Percentiles rank a stretch among this genome's conserved stretches.
These are phyloP conservation scores for Rubus idaeus DNA, from an alignment of 306 rosid genomes.

Conservation along the genomic window DNA sequence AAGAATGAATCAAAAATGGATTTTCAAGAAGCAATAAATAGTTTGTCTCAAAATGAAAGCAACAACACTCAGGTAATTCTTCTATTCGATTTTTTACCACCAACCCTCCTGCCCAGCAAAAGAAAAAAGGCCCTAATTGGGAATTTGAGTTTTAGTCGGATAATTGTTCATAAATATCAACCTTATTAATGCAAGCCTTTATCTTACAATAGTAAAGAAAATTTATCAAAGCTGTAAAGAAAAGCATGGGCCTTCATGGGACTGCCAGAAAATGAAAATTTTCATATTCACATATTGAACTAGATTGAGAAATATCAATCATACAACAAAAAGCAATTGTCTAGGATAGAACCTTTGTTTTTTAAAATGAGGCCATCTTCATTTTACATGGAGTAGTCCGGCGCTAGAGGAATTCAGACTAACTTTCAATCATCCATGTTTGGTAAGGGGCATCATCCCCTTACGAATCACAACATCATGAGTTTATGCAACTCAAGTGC, in stretches of 20 bases:
- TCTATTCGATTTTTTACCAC: too few species aligned
- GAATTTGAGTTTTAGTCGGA: background rate
- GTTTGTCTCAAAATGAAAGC: background rate
- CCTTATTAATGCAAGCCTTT: background rate
- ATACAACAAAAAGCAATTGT: background rate
- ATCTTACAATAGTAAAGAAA: background rate
- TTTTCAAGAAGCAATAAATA: background rate
- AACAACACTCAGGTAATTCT: background rate
- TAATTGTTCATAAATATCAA: background rate
- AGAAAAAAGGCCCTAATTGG: background rate
- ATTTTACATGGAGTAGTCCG: background rate
- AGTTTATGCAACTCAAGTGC: background rate
- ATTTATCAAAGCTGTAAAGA: background rate
- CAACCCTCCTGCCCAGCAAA: too few species aligned
- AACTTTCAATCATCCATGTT: slow-evolving; percentile 6
- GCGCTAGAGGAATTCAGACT: background rate
- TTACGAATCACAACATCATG: background rate
- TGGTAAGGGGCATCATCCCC: background rate
- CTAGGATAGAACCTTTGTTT: background rate
- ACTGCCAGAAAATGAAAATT: background rate
- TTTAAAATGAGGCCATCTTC: background rate
- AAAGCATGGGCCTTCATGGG: background rate
- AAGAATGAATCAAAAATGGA: background rate
- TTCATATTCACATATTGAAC: background rate
- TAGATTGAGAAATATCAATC: background rate